Evolutionary conservation across 2,329 filamentous ascomycete species (phyloP).

Genomic region (Xylariales sp.): DNA sequence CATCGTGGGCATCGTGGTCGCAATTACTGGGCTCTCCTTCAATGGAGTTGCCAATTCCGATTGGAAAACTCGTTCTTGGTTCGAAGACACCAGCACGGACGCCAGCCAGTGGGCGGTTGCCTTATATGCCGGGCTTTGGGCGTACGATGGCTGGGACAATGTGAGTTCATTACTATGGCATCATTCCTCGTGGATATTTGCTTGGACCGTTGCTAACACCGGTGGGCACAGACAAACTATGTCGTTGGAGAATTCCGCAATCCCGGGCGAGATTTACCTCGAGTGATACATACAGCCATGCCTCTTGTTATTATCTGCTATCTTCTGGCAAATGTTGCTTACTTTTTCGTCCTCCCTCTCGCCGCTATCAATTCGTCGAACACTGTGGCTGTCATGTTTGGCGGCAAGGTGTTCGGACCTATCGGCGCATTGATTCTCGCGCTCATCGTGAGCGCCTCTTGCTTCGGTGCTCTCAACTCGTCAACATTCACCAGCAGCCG

Average conservation of each 20-base stretch:
- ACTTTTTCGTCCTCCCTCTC: constrained; percentile 88
- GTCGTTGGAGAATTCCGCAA: constrained; percentile 97
- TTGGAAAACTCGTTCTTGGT: constrained; percentile 88
- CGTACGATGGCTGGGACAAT: constrained; percentile 98
- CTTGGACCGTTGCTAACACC: too few relatives aligned
- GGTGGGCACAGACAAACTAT: constrained; percentile 77
- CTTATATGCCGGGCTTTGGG: constrained; percentile 93
- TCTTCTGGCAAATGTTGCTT: constrained; percentile 84
- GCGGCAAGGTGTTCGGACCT: constrained; percentile 81
- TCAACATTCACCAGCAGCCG: constrained; percentile 90
- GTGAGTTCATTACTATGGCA: constrained; percentile 47
- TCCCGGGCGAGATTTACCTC: constrained; percentile 80
- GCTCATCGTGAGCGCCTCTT: constrained; percentile 83
- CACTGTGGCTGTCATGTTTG: constrained; percentile 94
- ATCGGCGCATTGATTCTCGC: constrained; percentile 80
- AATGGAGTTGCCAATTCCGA: constrained; percentile 71
- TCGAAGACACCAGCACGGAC: constrained; percentile 76
- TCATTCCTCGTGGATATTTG: too few relatives aligned
- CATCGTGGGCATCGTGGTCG: constrained; percentile 83
- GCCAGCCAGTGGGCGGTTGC: constrained; percentile 89
- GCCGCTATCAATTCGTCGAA: constrained; percentile 80
- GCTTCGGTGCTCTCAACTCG: constrained; percentile 91
- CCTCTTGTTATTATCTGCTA: constrained; percentile 89
- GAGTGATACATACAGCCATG: constrained; percentile 95
- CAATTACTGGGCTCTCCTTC: constrained; percentile 75